Evolutionary conservation across 2,329 filamentous ascomycete species (phyloP).

Genomic region (Dactylellina haptotyla): DNA sequence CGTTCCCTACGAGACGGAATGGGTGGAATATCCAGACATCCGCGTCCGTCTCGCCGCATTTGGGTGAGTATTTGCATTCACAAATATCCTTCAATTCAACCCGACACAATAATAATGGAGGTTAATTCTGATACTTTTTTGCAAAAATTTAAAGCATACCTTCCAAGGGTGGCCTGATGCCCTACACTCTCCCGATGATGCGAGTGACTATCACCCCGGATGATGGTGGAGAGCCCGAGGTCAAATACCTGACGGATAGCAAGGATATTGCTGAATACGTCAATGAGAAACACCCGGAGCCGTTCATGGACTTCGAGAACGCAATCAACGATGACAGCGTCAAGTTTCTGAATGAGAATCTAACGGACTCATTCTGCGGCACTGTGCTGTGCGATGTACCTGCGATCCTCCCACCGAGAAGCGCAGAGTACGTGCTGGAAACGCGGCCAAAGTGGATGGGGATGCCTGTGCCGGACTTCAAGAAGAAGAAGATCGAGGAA

Average conservation of each 20-base stretch:
- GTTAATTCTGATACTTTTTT: too few species aligned
- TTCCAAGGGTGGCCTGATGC: conserved; percentile 67
- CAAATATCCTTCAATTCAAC: background rate
- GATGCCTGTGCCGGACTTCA: conserved; percentile 65
- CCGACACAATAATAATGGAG: background rate
- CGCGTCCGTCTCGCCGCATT: conserved; percentile 62
- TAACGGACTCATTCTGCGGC: conserved; percentile 44
- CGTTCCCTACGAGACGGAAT: conserved; percentile 65
- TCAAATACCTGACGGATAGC: conserved; percentile 64
- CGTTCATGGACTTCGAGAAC: conserved; percentile 59
- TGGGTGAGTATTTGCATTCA: conserved; percentile 17
- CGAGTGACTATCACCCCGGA: conserved; percentile 63
- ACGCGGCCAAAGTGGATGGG: conserved; percentile 63
- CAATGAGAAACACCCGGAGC: conserved; percentile 65
- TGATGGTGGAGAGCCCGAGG: conserved; percentile 62
- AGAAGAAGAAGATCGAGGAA: conserved; percentile 62
- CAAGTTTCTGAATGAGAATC: conserved; percentile 4
- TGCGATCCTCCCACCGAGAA: conserved; percentile 67
- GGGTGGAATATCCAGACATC: conserved; percentile 68
- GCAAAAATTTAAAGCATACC: conserved; percentile 62
- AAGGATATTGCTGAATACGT: conserved; percentile 74
- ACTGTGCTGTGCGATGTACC: conserved; percentile 61
- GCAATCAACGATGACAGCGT: conserved; percentile 62
- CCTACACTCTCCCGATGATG: conserved; percentile 71
- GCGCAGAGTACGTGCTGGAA: conserved; percentile 68